Evolutionary conservation across 1,139 yeast genomes (phyloP).

Genomic region (Dujonia santamariae): DNA sequence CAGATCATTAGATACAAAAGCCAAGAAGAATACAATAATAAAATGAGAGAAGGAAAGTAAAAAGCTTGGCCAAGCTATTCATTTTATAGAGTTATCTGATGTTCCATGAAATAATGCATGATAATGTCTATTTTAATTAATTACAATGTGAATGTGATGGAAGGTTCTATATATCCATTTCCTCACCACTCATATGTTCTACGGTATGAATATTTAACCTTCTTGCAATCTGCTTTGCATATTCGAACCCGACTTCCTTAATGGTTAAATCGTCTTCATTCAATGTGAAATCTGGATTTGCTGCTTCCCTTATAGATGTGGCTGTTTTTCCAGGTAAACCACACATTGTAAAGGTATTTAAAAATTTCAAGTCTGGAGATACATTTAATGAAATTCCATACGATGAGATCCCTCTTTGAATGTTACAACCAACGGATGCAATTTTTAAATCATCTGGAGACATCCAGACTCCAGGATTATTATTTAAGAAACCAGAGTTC

Average conservation of each 20-base stretch:
- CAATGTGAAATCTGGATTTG: slow-evolving; percentile 9
- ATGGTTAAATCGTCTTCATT: slow-evolving; percentile 23
- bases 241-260: slow-evolving; percentile 46
- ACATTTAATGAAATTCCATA: slow-evolving; percentile 90
- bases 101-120: too few species aligned
- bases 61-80: too few species aligned
- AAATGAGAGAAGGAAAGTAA: background rate
- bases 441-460: slow-evolving; percentile 51
- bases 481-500: slow-evolving; percentile 47
- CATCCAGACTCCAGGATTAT: slow-evolving; percentile 88
- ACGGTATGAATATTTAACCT: slow-evolving; percentile 43
- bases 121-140: too few species aligned
- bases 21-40: background rate
- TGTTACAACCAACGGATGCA: slow-evolving; percentile 87
- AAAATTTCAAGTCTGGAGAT: slow-evolving; percentile 64
- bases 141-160: background rate
- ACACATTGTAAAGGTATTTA: slow-evolving; percentile 78
- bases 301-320: slow-evolving; percentile 27
- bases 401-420: slow-evolving; percentile 79
- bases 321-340: slow-evolving; percentile 64
- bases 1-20: slow-evolving; percentile 7
- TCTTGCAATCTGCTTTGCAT: slow-evolving; percentile 52
- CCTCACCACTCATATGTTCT: slow-evolving; percentile 40
- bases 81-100: too few species aligned
- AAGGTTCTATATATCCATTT: slow-evolving; percentile 8